These are phyloP conservation scores for Cutaneotrichosporon arboriforme DNA, from an alignment of 1,284 basidiomycete genomes.

Conservation along the genomic window DNA sequence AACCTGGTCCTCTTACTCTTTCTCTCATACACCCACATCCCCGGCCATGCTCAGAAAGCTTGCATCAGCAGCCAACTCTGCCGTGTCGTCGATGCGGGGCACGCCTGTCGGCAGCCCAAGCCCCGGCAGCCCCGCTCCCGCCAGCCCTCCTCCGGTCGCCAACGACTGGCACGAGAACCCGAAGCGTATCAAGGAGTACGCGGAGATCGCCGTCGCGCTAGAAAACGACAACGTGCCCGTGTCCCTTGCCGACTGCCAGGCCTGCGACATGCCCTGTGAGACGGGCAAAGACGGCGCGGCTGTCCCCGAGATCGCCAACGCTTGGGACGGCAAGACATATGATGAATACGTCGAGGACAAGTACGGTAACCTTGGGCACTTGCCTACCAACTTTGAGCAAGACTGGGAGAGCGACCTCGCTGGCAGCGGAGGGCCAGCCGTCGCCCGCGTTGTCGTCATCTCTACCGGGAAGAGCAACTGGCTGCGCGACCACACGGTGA, in stretches of 20 bases:
- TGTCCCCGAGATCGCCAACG: slow-evolving; percentile 21
- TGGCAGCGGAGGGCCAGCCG: slow-evolving; percentile 73
- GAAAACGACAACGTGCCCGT: slow-evolving; percentile 59
- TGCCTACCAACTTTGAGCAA: slow-evolving; percentile 63
- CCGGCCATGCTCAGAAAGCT: slow-evolving; percentile 34
- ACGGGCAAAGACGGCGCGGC: slow-evolving; percentile 45
- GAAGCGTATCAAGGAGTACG: slow-evolving; percentile 30
- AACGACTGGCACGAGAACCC: slow-evolving; percentile 22
- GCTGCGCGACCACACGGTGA: slow-evolving; percentile 63
- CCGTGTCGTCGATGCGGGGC: slow-evolving; percentile 7
- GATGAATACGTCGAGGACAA: slow-evolving; percentile 29
- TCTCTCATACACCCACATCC: slow-evolving; percentile 1
- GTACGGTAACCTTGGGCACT: slow-evolving; percentile 63
- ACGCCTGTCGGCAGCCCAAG: too few species aligned
- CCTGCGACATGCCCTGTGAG: slow-evolving; percentile 66
- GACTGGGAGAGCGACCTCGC: slow-evolving; percentile 74
- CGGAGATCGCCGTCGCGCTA: slow-evolving; percentile 42
- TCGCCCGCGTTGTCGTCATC: slow-evolving; percentile 72
- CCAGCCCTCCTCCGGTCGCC: not conserved
- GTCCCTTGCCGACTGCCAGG: slow-evolving; percentile 63
- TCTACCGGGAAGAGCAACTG: slow-evolving; percentile 85
- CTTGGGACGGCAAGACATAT: slow-evolving; percentile 36
- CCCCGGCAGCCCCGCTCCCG: not conserved
- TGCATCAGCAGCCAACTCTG: slow-evolving; percentile 28
- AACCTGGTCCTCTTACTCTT: too few species aligned